Percentiles rank a stretch among this genome's conserved stretches.
These are phyloP conservation scores for Penicillium desertorum DNA, from an alignment of 495 filamentous ascomycete genomes.

Conservation along the genomic window DNA sequence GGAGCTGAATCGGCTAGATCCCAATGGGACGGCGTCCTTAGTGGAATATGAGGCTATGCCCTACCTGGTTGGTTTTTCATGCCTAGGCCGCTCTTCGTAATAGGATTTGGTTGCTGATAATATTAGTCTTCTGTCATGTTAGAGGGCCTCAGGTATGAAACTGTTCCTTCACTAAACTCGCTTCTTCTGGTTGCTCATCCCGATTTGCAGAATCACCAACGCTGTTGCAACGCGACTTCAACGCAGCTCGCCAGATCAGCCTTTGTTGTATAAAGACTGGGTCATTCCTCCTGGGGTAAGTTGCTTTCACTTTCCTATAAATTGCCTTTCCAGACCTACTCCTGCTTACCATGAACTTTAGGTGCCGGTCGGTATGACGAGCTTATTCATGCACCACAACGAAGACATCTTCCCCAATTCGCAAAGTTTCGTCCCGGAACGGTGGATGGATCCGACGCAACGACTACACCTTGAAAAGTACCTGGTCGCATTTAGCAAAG, in stretches of 20 bases:
- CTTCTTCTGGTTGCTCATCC: neutral
- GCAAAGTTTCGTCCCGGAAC: conserved; percentile 41
- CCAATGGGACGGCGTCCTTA: conserved; percentile 23
- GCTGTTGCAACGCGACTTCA: conserved; percentile 36
- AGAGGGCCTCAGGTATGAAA: conserved; percentile 30
- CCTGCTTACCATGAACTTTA: neutral
- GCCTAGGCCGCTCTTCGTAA: neutral
- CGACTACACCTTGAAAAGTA: conserved; percentile 45
- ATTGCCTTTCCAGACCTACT: neutral
- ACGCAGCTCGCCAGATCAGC: conserved; percentile 35
- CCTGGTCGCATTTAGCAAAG: conserved; percentile 49
- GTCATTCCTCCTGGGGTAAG: conserved; percentile 44
- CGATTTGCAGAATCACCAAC: conserved; percentile 24
- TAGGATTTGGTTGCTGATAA: neutral
- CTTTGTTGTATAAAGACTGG: conserved; percentile 43
- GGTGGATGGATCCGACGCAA: conserved; percentile 37
- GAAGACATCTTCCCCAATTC: conserved; percentile 43
- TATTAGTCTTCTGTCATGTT: conserved; percentile 32
- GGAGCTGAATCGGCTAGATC: conserved; percentile 29
- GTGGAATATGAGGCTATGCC: conserved; percentile 36
- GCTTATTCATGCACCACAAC: conserved; percentile 41
- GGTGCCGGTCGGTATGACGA: conserved; percentile 46
- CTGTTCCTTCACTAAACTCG: neutral
- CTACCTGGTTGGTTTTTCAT: conserved; percentile 27
- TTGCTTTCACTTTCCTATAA: neutral